Base-by-base conservation (phyloP, 2,329 filamentous ascomycete species). In the Plectosphaerella cucumerina region DNA sequence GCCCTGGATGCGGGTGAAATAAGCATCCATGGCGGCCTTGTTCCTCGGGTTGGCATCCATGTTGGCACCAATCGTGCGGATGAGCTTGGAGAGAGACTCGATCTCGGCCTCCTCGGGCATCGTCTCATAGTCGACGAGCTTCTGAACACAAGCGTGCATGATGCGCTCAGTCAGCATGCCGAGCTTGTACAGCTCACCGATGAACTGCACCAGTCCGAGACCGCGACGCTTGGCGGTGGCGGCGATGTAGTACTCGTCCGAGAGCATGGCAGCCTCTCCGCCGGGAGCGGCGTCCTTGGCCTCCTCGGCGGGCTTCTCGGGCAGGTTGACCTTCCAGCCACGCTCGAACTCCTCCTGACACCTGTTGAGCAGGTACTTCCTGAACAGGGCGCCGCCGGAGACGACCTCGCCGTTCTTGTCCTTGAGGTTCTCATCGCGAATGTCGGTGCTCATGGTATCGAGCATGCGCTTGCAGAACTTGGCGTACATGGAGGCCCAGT, bases 321-420 rank as follows among this genome's bases (percentile, higher is more conserved):
- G 90, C 44, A 97, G 76, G 66, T 96, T 90, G 63, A 88, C 76
- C 72, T 96, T 90, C 94, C 94, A 99, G 59, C 94, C 94, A 62
- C 91, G 90, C 77, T 99, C 93, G 66, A 99, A 99, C 69, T 99
- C 94, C 67, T 97, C 92, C 72, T 99, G 94, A 71, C 94, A 99
- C 62, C 94, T 85, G 78, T 97, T 99, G 66, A 99, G 87, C 33
- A 99, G 82, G 70, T 99, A 99, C 75, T 99, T 99, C 63, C 94
- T 84, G 90, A 99, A 99, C 26, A 99, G 77, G 59, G 89, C 91
- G 61, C 94, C 94, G 61, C 94, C 94, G 59, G 87, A 89, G 59
- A 97, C 92, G 51, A 96, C 84, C 52, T 92, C 86, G 60, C 89
- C 90, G 55, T 81, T 82, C 80, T 90, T 96, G 76, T 99, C 94